Evolutionary conservation across 208 protist genomes (phyloP).

Genomic region (Acanthamoeba sp.): DNA sequence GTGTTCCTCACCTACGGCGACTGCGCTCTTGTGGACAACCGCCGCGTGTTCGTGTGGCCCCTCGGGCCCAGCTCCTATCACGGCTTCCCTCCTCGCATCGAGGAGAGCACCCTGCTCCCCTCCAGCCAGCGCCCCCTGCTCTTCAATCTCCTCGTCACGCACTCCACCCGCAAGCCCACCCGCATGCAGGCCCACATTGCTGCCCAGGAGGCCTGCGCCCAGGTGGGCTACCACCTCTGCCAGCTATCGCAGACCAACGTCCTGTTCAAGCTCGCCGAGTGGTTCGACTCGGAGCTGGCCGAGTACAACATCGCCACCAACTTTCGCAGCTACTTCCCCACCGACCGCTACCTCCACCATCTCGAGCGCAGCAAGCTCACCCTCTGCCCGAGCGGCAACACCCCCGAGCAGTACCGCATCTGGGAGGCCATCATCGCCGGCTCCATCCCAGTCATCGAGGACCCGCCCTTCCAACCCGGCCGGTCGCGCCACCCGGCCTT

Average conservation of each 20-base stretch:
- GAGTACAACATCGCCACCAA: neutral
- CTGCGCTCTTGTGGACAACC: conserved; percentile 23
- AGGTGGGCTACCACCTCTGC: neutral
- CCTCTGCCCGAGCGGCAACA: conserved; percentile 25
- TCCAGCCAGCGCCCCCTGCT: neutral
- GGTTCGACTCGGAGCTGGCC: neutral
- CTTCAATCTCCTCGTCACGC: conserved; percentile 1
- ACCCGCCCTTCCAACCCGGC: neutral
- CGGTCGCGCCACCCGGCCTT: neutral
- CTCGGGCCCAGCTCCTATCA: conserved; percentile 12
- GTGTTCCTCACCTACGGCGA: conserved; percentile 25
- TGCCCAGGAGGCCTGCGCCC: neutral
- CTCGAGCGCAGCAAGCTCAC: conserved; percentile 4
- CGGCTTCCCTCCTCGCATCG: neutral
- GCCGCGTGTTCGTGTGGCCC: neutral
- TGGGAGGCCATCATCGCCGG: conserved; percentile 52
- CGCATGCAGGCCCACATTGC: conserved; percentile 36
- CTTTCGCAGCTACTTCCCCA: neutral
- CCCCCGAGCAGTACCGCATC: conserved; percentile 44
- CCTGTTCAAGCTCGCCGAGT: conserved; percentile 26
- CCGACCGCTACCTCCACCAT: neutral
- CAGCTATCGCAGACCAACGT: conserved; percentile 25
- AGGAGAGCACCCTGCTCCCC: neutral
- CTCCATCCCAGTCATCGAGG: conserved; percentile 12
- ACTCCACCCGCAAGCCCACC: neutral